These are phyloP conservation scores for Coniochaeta sp. DNA, from an alignment of 2,329 filamentous ascomycete genomes.

Conservation along the genomic window DNA sequence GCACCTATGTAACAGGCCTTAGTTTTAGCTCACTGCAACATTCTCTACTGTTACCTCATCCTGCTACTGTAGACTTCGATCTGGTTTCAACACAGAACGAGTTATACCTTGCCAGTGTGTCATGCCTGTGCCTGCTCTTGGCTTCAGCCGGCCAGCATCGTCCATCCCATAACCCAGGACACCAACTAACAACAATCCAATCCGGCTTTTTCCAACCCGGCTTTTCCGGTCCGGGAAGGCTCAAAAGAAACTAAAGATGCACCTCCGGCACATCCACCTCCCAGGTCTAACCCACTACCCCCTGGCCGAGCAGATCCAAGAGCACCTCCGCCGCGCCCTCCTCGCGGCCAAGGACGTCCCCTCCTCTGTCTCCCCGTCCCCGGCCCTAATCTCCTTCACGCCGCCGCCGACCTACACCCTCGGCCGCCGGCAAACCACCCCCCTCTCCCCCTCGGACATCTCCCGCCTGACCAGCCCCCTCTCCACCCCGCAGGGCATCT, in stretches of 20 bases:
- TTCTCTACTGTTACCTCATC: background rate
- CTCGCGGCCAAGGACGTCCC: slow-evolving; percentile 33
- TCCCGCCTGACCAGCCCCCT: background rate
- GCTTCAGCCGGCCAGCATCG: too few relatives aligned
- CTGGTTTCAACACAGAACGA: background rate
- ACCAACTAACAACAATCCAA: background rate
- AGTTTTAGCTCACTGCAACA: background rate
- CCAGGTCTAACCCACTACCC: slow-evolving; percentile 26
- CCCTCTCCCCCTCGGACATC: slow-evolving; percentile 36
- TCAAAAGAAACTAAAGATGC: slow-evolving; percentile 8
- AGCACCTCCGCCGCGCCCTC: slow-evolving; percentile 35
- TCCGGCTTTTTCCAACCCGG: too few relatives aligned
- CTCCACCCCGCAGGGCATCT: slow-evolving; percentile 18
- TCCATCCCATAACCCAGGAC: too few relatives aligned
- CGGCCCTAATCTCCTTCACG: slow-evolving; percentile 75
- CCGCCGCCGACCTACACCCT: slow-evolving; percentile 82
- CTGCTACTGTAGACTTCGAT: background rate
- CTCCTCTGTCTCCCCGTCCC: slow-evolving; percentile 32
- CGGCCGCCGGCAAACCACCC: slow-evolving; percentile 65
- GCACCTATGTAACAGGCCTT: too few relatives aligned
- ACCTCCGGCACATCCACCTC: slow-evolving; percentile 31
- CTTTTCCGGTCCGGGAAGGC: background rate
- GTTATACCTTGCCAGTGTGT: background rate
- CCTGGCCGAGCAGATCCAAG: slow-evolving; percentile 28
- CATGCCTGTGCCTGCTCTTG: too few relatives aligned